These are phyloP conservation scores for Fusarium lyarnte DNA, from an alignment of 2,329 filamentous ascomycete genomes.

Conservation along the genomic window DNA sequence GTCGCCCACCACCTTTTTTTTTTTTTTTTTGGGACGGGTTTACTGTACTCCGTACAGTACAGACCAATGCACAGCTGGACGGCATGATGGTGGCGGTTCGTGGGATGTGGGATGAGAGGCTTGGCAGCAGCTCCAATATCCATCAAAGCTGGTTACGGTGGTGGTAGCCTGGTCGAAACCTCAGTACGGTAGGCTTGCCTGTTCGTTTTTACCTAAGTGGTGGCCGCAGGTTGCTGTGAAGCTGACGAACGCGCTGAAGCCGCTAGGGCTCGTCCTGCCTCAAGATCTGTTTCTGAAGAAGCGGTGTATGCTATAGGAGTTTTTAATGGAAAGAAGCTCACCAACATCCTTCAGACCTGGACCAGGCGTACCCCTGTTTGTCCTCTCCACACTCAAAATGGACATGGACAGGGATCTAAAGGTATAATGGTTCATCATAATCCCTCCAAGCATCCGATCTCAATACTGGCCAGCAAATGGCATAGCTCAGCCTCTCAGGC, in stretches of 20 bases:
- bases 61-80: not conserved
- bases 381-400: constrained; percentile 19
- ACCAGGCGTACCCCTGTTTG: constrained; percentile 18
- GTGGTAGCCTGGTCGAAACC: not conserved
- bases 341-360: not conserved
- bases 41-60: not conserved
- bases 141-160: not conserved
- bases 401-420: constrained; percentile 6
- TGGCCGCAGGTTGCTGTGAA: not conserved
- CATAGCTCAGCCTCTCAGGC: not conserved
- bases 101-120: not conserved
- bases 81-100: not conserved
- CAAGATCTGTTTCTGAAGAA: constrained; percentile 18
- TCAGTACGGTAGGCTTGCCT: not conserved
- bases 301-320: constrained; percentile 26
- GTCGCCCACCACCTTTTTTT: constrained; percentile 19
- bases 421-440: not conserved
- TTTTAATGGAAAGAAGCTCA: constrained; percentile 10
- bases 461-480: not conserved
- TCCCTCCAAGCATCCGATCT: not conserved
- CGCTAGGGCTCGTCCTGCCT: constrained; percentile 1
- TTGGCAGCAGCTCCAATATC: constrained; percentile 4
- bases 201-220: not conserved
- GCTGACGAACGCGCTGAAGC: not conserved
- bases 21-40: not conserved